Conservation (phyloP, 176 grass and related monocot genomes). For the Oryza meridionalis region DNA sequence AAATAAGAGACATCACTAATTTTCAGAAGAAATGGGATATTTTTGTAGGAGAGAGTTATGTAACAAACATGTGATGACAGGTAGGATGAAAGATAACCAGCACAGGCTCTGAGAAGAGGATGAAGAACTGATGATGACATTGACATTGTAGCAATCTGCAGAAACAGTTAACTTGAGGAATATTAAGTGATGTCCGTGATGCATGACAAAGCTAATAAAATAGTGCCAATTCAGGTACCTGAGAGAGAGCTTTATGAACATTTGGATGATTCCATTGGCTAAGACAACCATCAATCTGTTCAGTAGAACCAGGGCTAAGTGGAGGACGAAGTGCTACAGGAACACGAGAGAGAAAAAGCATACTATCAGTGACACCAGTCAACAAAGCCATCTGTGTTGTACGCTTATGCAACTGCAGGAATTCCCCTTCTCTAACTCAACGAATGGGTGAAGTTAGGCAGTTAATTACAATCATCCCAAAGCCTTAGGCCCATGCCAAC, state of each 20-base stretch:
- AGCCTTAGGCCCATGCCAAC: background rate
- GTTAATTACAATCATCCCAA: background rate
- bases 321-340: constrained; percentile 83
- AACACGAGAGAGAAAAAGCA: constrained; percentile 39
- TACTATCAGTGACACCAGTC: constrained; percentile 30
- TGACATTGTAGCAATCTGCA: constrained; percentile 88
- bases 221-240: constrained; percentile 58
- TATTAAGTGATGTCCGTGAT: constrained; percentile 37
- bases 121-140: constrained; percentile 70
- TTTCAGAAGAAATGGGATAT: constrained; percentile 30
- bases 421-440: background rate
- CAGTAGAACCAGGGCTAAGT: constrained; percentile 45
- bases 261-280: constrained; percentile 81
- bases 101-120: constrained; percentile 87
- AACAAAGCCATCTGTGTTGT: background rate
- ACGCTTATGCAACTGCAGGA: constrained; percentile 12
- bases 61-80: constrained; percentile 76
- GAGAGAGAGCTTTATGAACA: constrained; percentile 80
- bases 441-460: background rate
- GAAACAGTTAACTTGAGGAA: constrained; percentile 47
- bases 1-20: constrained; percentile 33
- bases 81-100: constrained; percentile 94
- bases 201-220: constrained; percentile 36
- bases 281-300: constrained; percentile 89
- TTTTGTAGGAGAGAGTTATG: constrained; percentile 42